Evolutionary conservation across 345 rosid species (phyloP), one percentile per base, ranked within the genome.

Genomic region (Odontarrhena argentea): DNA sequence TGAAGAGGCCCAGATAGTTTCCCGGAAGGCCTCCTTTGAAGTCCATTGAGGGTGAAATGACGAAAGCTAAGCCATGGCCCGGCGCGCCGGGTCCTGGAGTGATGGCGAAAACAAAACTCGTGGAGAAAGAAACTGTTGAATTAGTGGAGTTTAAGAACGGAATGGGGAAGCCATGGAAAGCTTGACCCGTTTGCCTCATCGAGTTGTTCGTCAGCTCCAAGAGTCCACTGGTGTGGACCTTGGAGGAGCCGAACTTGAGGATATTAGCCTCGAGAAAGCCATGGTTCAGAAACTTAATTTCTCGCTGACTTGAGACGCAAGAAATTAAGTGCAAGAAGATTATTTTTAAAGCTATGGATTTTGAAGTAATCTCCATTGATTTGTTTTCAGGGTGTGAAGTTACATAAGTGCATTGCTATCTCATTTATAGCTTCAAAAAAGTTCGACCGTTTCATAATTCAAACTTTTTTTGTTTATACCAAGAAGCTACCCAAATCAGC

Each of bases 131-230:
- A 18, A 64, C 18, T 5, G 73, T 44, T 4, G 73, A 49, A 38
- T 9, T 56, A 0, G 73, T 28, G 1, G 63, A 34, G 36, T 60
- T 63, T 54, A 55, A 26, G 63, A 82, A 79, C 1, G 62, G 12
- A 0, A 82, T 41, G 13, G 86, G 82, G 18, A 61, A 70, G 7
- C 76, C 67, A 34, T 70, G 69, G 63, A 85, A 82, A 57, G 85
- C 87, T 65, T 73, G 83, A n/a, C 84, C 88, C 0, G 7, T 36
- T 43, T 80, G 57, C 4, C 53, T 37, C 35, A 76, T 24, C 1
- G 84, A 74, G 55, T 68, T 73, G 70, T 85, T 80, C 2, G 94
- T 85, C 4, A 87, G 78, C 80, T 87, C 78, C 69, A 83, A 67
- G 4, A 83, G 79, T 22, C 94, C 90, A 60, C 46, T 79, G 0